A percentile compares a stretch with the other conserved stretches of the same genome.
Evolutionary conservation across 495 filamentous ascomycete species (phyloP).

Genomic region (Trichoderma orchidacearum): DNA sequence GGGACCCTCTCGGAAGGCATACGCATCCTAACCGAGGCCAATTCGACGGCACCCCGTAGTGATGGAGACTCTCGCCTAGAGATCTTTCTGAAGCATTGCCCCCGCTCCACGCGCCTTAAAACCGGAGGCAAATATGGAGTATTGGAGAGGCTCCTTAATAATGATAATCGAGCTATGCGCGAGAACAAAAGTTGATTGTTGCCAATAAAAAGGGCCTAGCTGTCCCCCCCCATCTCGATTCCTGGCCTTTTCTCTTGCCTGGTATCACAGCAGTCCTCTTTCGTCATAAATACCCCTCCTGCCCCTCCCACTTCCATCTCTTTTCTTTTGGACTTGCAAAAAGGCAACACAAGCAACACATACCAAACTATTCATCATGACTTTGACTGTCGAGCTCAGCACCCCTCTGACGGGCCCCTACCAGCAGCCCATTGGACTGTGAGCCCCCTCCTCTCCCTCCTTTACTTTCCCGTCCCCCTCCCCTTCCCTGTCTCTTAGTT

Average conservation of each 20-base stretch:
- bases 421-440: slow-evolving; percentile 81
- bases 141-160: neutral
- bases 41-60: no score
- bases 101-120: neutral
- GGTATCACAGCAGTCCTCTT: neutral
- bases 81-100: neutral
- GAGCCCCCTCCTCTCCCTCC: slow-evolving; percentile 26
- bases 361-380: neutral
- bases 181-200: neutral
- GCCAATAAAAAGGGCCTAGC: neutral
- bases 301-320: neutral
- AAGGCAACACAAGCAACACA: neutral
- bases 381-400: slow-evolving; percentile 33
- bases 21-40: no score
- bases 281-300: slow-evolving; percentile 1
- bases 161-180: neutral
- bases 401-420: slow-evolving; percentile 62
- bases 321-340: no score
- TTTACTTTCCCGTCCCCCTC: neutral
- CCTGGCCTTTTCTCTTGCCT: neutral
- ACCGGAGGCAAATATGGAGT: neutral
- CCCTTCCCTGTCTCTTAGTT: neutral
- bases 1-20: no score
- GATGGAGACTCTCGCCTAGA: no score
- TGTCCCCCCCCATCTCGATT: neutral